Evolutionary conservation across 2,329 filamentous ascomycete genomes (phyloP).

Genomic region (Hyphodiscus sp.): DNA sequence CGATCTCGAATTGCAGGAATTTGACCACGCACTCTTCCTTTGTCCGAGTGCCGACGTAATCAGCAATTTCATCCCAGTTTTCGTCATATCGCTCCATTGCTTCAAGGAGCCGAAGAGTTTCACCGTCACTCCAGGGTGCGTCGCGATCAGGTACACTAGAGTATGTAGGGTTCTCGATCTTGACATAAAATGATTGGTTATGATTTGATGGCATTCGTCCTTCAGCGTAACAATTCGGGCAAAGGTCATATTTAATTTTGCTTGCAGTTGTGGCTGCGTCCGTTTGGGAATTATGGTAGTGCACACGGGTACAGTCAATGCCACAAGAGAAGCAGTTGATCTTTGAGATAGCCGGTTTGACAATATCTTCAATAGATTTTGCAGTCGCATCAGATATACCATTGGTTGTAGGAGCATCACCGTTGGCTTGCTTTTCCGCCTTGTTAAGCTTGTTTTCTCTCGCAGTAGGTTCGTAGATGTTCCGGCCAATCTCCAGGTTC

Average conservation of each 20-base stretch:
- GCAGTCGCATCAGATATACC: conserved; percentile 43
- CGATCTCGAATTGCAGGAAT: conserved; percentile 93
- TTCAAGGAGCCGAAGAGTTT: conserved; percentile 83
- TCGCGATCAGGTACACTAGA: conserved; percentile 74
- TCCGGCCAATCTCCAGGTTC: conserved; percentile 88
- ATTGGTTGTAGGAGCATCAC: conserved; percentile 63
- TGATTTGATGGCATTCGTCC: conserved; percentile 76
- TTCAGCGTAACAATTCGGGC: conserved; percentile 84
- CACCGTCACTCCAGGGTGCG: conserved; percentile 83
- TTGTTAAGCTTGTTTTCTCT: conserved; percentile 64
- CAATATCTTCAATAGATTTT: conserved; percentile 47
- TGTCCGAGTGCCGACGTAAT: conserved; percentile 85
- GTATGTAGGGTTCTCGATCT: conserved; percentile 83
- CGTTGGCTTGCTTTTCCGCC: conserved; percentile 61
- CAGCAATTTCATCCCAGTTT: conserved; percentile 89
- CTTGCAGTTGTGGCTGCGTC: conserved; percentile 30
- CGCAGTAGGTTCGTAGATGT: conserved; percentile 91
- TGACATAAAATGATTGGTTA: conserved; percentile 73
- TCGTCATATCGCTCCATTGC: conserved; percentile 90
- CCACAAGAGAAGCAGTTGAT: conserved; percentile 87
- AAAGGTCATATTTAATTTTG: conserved; percentile 75
- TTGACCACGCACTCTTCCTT: conserved; percentile 95
- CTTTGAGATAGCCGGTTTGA: conserved; percentile 60
- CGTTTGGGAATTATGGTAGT: conserved; percentile 62
- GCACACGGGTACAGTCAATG: conserved; percentile 73